Evolutionary conservation across 805 yeast genomes (phyloP).

Genomic region (Ogataea methylovora): DNA sequence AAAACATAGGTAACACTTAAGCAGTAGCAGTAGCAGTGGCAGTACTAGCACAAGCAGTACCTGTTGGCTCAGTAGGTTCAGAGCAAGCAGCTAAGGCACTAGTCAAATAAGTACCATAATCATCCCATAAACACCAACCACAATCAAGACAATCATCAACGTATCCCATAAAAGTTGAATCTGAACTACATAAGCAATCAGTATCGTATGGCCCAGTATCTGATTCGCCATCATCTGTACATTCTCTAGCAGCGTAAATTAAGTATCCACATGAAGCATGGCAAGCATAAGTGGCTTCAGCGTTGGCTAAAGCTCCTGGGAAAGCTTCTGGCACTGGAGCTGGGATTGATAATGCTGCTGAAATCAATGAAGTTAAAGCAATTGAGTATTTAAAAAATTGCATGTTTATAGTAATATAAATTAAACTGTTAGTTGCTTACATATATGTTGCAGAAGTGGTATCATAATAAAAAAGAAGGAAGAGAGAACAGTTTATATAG

Average conservation of each 20-base stretch:
- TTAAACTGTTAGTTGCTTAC: too few relatives aligned
- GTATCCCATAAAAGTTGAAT: slow-evolving; percentile 17
- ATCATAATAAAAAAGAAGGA: too few relatives aligned
- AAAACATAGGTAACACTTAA: neutral
- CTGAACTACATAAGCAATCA: slow-evolving; percentile 25
- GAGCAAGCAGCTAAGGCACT: slow-evolving; percentile 5
- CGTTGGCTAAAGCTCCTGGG: slow-evolving; percentile 13
- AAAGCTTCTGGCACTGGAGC: slow-evolving; percentile 17
- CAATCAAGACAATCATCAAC: slow-evolving; percentile 28
- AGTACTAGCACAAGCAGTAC: neutral
- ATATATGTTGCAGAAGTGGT: too few relatives aligned
- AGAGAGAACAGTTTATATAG: too few relatives aligned
- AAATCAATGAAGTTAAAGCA: neutral
- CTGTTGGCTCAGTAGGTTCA: slow-evolving; percentile 3
- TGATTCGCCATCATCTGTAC: slow-evolving; percentile 12
- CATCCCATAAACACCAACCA: slow-evolving; percentile 8
- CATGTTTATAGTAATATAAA: too few relatives aligned
- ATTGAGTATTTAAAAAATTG: too few relatives aligned
- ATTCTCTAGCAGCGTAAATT: slow-evolving; percentile 22
- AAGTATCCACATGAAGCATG: slow-evolving; percentile 26
- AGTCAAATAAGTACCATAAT: slow-evolving; percentile 3
- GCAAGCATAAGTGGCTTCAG: slow-evolving; percentile 18
- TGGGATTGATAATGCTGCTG: too few relatives aligned
- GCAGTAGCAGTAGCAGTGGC: slow-evolving; percentile 1
- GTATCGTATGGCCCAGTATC: slow-evolving; percentile 24